Percentiles rank a stretch among this genome's conserved stretches.
phyloP scores from a whole-genome alignment of 148 eudicot genomes.

The Chenopodium suecicum region DNA sequence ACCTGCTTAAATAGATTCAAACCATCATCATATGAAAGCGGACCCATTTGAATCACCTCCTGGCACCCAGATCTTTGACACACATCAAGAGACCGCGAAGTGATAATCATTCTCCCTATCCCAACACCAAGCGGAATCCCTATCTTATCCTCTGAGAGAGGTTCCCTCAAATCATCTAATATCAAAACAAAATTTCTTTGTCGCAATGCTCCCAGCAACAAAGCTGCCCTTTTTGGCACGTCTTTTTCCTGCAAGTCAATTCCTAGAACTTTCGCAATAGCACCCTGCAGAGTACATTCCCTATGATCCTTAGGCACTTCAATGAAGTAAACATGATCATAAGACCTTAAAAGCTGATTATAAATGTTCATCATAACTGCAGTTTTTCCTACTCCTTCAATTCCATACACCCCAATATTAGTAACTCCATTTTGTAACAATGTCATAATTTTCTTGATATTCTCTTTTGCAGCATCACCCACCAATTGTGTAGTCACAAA shows the following conservation, averaged over 20 bases:
- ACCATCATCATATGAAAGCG: conserved; percentile 1
- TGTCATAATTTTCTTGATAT: background rate
- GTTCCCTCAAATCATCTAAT: conserved; percentile 22
- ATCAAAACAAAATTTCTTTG: conserved; percentile 22
- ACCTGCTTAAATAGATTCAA: conserved; percentile 14
- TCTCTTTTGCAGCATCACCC: conserved; percentile 14
- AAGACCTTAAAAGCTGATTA: background rate
- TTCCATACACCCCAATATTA: conserved; percentile 25
- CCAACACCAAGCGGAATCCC: conserved; percentile 22
- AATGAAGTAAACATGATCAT: conserved; percentile 10
- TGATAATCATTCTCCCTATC: conserved; percentile 26
- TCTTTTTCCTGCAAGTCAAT: conserved; percentile 20
- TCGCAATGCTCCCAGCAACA: conserved; percentile 12
- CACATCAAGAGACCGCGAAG: conserved; percentile 11
- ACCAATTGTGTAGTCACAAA: conserved; percentile 2
- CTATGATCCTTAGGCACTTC: conserved; percentile 1
- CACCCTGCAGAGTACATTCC: conserved; percentile 13
- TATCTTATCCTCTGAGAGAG: background rate
- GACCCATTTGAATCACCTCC: background rate
- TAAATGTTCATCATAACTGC: conserved; percentile 21
- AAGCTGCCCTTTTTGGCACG: conserved; percentile 14
- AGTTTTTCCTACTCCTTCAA: conserved; percentile 25
- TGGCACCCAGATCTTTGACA: conserved; percentile 24
- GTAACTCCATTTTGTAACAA: conserved; percentile 18
- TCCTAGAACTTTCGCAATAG: conserved; percentile 10